These are phyloP conservation scores for Sisymbrium altissimum DNA, from an alignment of 345 rosid genomes.

Conservation along the genomic window DNA sequence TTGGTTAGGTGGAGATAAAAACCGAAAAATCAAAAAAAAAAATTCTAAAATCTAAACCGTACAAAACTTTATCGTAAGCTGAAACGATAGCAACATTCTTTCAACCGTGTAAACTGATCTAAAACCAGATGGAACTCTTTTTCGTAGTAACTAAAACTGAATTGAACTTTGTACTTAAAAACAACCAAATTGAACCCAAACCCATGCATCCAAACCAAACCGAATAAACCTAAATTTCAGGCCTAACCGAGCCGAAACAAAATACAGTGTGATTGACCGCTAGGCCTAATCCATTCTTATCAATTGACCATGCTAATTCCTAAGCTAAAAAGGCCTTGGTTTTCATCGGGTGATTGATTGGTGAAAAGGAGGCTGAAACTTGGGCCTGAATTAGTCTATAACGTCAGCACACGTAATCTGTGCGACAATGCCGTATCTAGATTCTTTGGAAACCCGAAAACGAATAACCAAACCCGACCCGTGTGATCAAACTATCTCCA, in stretches of 20 bases:
- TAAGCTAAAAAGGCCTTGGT: not conserved
- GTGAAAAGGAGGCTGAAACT: not conserved
- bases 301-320: no score
- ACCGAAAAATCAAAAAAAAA: not conserved
- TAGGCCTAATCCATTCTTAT: no score
- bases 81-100: not conserved
- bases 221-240: not conserved
- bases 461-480: not conserved
- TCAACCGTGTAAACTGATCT: not conserved
- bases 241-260: no score
- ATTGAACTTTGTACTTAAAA: not conserved
- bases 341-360: not conserved
- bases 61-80: not conserved
- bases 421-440: not conserved
- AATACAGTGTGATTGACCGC: no score
- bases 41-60: not conserved
- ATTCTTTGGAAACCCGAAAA: not conserved
- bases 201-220: not conserved
- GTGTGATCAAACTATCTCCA: not conserved
- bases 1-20: not conserved
- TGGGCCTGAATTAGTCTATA: not conserved
- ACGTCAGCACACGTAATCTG: constrained; percentile 10
- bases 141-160: not conserved
- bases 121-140: not conserved
- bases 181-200: not conserved